A percentile compares a stretch with the other conserved stretches of the same genome.
Evolutionary conservation across 441 rosid genomes (phyloP).

Genomic region (Kokia cookei): DNA sequence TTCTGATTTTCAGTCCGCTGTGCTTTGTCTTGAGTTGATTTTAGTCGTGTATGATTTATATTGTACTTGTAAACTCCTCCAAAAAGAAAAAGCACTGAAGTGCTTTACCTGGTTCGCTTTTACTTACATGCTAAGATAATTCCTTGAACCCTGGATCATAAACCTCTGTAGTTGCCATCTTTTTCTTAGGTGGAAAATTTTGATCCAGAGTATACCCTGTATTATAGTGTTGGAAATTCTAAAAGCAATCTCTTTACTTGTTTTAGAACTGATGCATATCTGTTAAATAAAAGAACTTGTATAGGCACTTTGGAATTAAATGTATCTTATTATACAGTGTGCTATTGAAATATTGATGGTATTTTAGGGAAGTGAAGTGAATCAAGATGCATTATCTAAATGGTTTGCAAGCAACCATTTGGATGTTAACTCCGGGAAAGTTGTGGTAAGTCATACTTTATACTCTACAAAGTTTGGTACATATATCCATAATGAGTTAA

Average conservation of each 20-base stretch:
- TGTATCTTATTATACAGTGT: neutral
- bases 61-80: no score
- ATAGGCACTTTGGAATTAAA: neutral
- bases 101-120: neutral
- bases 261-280: neutral
- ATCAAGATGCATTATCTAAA: slow-evolving; percentile 44
- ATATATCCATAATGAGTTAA: slow-evolving; percentile 1
- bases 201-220: neutral
- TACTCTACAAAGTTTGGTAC: slow-evolving; percentile 4
- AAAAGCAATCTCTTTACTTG: neutral
- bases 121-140: neutral
- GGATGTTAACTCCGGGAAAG: slow-evolving; percentile 70
- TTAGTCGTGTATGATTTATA: no score
- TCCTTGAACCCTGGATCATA: neutral
- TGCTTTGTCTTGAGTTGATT: no score
- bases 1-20: no score
- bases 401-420: slow-evolving; percentile 76
- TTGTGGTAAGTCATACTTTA: slow-evolving; percentile 60
- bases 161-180: neutral
- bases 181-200: neutral
- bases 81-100: neutral
- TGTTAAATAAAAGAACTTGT: neutral
- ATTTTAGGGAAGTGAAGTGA: slow-evolving; percentile 47
- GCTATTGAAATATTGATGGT: slow-evolving; percentile 5
- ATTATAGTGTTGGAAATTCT: neutral